Conservation (phyloP, 495 filamentous ascomycete genomes). For the Pyronema omphalodes region DNA sequence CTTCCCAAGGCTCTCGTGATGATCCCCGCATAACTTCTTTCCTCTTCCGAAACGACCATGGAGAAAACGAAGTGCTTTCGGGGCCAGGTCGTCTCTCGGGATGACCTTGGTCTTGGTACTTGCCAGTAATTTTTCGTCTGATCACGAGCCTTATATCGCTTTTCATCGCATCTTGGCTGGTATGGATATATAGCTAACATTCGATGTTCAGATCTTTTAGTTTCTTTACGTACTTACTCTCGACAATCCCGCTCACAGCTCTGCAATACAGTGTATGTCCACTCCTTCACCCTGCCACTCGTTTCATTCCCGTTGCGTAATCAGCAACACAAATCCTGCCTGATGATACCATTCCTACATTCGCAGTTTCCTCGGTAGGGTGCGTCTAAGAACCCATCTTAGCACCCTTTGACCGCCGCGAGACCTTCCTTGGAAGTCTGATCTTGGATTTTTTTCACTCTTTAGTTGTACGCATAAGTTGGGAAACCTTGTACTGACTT, state of each 20-base stretch:
- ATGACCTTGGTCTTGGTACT: slow-evolving; percentile 17
- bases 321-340: neutral
- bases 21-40: slow-evolving; percentile 24
- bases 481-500: neutral
- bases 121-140: slow-evolving; percentile 26
- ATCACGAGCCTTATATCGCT: slow-evolving; percentile 6
- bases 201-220: neutral
- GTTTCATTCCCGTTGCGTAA: neutral
- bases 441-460: slow-evolving; percentile 11
- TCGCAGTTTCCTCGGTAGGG: slow-evolving; percentile 34
- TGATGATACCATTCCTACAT: slow-evolving; percentile 34
- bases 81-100: slow-evolving; percentile 4
- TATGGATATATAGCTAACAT: neutral
- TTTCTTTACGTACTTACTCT: neutral
- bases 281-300: neutral
- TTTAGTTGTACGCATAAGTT: neutral
- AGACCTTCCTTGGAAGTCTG: slow-evolving; percentile 34
- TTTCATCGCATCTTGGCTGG: neutral
- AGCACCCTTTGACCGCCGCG: slow-evolving; percentile 28
- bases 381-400: slow-evolving; percentile 30
- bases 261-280: neutral
- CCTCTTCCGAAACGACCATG: slow-evolving; percentile 25
- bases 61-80: slow-evolving; percentile 23
- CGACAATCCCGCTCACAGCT: neutral
- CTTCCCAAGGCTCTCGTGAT: slow-evolving; percentile 15